Base-by-base conservation (phyloP, 441 rosid species). In the Mallotus repandus region DNA sequence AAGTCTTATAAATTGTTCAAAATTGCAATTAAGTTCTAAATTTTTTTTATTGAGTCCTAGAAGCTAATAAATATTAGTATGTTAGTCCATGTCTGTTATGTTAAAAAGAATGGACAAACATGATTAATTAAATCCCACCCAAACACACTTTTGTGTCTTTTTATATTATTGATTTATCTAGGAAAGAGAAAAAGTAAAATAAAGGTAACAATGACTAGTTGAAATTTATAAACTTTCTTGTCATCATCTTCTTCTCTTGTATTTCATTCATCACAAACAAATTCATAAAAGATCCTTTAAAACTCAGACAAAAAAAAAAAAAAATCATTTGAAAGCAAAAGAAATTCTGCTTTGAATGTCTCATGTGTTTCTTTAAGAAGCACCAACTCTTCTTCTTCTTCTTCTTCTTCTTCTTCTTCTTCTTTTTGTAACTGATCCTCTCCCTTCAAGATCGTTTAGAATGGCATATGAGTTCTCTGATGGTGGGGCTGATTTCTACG, bases 381-480 rank as follows among this genome's bases (percentile, higher is more conserved):
- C 50, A 77, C 73, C 68, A 76, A 58, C 76, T 29, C 32, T 29
- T 29, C 1, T 29, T 29, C 29, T 29, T 29, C 3, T 29, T 68
- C 46, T 69, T 63, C 50, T 68, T 67, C 45, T 63, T 59, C n/a
- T 25, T 25, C 2, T 25, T 68, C 46, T 69, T 63, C 50, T 68
- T 67, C 45, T 63, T 59, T 32, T 66, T 63, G 71, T 76, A 45
- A 70, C 21, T 58, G 3, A 29, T 29, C 2, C 18, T 21, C 76
- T 74, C 72, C 70, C 45, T 5, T 29, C 32, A 29, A 21, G 62
- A 57, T 29, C 3, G 3, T 29, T 29, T 29, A 29, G 32, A 74
- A 94, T 94, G 98, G 83, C 94, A 49, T 94, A 94, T 79, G 97
- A 93, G 48, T 92, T 82, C 62, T 70, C 92, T 76, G 89, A 91